These are phyloP conservation scores for Acorus calamus DNA, from an alignment of 106 monocot species.

Conservation along the genomic window DNA sequence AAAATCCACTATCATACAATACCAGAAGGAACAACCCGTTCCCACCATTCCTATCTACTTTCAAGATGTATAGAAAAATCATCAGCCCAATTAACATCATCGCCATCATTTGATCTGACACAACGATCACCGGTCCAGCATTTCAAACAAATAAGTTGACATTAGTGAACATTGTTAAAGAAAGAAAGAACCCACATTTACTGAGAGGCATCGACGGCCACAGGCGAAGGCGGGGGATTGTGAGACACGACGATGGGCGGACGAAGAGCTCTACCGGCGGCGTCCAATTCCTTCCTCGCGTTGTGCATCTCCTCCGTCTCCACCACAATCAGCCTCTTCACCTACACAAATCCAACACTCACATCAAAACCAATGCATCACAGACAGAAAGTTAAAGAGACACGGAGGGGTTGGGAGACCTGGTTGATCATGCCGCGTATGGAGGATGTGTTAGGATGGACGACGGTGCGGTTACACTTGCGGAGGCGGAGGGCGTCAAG, in stretches of 20 bases:
- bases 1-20: no score
- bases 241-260: slow-evolving; percentile 77
- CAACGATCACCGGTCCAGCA: no score
- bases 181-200: no score
- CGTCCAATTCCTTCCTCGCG: slow-evolving; percentile 60
- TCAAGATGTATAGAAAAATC: no score
- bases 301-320: slow-evolving; percentile 90
- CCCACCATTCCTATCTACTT: no score
- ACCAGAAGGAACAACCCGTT: no score
- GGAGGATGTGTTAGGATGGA: slow-evolving; percentile 87
- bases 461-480: slow-evolving; percentile 82
- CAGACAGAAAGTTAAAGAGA: neutral
- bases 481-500: slow-evolving; percentile 97
- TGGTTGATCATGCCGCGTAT: slow-evolving; percentile 95
- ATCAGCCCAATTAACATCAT: no score
- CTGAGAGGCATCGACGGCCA: neutral
- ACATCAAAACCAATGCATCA: no score
- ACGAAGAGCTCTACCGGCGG: slow-evolving; percentile 44
- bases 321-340: slow-evolving; percentile 92
- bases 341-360: slow-evolving; percentile 21
- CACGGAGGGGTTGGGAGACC: slow-evolving; percentile 13
- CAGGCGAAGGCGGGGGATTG: slow-evolving; percentile 10
- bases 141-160: no score
- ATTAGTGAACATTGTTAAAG: no score
- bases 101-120: no score